Evolutionary conservation across 1,139 yeast genomes (phyloP), one percentile per base, ranked within the genome.

Genomic region (Candida pseudocylindracea): DNA sequence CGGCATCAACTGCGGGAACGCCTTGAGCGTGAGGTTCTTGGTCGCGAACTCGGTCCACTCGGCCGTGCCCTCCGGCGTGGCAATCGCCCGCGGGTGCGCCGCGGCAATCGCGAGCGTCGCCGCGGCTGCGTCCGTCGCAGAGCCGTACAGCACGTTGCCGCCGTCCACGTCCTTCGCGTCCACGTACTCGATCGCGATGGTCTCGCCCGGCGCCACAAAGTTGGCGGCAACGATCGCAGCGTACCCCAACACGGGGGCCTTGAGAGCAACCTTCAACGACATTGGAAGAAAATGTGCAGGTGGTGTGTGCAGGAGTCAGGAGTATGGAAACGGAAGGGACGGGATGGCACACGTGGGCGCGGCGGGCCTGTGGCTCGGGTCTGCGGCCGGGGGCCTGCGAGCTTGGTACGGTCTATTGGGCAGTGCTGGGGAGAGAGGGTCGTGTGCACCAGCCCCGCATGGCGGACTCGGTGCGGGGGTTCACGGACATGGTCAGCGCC

Each of bases 1-100:
- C 33, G 59, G 65, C 25, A 92, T 64, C 41, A 88, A 63, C 45
- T 72, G 76, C 58, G 81, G 81, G 64, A 88, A 88, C 56, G 88
- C 91, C 60, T 79, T 81, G 49, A 75, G 67, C 35, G 74, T 61
- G 40, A 83, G 64, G 45, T 76, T 71, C 36, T 68, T 68, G 42
- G 64, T 57, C 30, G 92, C 81, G 44, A 73, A 63, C 37, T 67
- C 60, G 45, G 67, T 53, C 93, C 93, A 81, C 40, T 67, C 54
- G 34, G 60, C 54, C 12, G 63, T 49, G 11, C 60, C 60, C 8
- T 45, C 48, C 31, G 50, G 46, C 30, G 49, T 50, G 27, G 49
- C 48, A 11, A 54, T 39, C 29, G 54, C 41, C 12, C 49, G 38
- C 10, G 75, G 67, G 20, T 15, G 20, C 20, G 20, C 20, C 4